These are phyloP conservation scores for Obba rivulosa DNA, from an alignment of 768 basidiomycete species.

Conservation along the genomic window DNA sequence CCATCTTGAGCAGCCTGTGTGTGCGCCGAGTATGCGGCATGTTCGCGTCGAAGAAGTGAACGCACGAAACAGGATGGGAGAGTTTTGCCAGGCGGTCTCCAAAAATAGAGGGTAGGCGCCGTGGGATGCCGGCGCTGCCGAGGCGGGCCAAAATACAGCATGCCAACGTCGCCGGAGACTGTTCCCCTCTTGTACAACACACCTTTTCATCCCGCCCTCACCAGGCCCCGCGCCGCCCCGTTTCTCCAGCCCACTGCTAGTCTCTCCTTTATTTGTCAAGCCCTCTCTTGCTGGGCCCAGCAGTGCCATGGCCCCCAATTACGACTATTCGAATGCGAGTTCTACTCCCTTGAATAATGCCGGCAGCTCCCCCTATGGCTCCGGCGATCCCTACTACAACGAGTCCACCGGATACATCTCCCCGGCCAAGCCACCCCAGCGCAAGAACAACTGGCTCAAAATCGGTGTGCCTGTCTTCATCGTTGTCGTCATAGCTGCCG, in stretches of 20 bases:
- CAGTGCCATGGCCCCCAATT: constrained; percentile 34
- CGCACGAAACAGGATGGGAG: no score
- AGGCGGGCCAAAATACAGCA: no score
- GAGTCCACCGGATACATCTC: constrained; percentile 67
- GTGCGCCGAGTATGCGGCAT: no score
- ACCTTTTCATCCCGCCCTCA: background rate
- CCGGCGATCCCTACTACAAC: constrained; percentile 65
- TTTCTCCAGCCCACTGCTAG: constrained; percentile 11
- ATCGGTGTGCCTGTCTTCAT: constrained; percentile 64
- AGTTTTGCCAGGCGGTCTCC: background rate
- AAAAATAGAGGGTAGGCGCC: constrained; percentile 1
- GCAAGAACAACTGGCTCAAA: constrained; percentile 73
- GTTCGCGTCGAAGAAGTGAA: no score
- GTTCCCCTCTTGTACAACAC: no score
- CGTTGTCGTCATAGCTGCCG: constrained; percentile 58
- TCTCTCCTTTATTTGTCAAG: constrained; percentile 17
- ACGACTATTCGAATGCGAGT: constrained; percentile 26
- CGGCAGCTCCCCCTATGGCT: constrained; percentile 40
- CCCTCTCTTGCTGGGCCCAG: constrained; percentile 8
- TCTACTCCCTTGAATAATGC: no score
- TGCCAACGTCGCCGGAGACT: no score
- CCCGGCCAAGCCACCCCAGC: constrained; percentile 29
- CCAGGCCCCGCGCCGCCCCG: constrained; percentile 4
- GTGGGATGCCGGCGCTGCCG: no score
- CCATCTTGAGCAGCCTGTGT: no score